Evolutionary conservation across 83 land plant genomes (phyloP).

Genomic region (Picea engelmannii): DNA sequence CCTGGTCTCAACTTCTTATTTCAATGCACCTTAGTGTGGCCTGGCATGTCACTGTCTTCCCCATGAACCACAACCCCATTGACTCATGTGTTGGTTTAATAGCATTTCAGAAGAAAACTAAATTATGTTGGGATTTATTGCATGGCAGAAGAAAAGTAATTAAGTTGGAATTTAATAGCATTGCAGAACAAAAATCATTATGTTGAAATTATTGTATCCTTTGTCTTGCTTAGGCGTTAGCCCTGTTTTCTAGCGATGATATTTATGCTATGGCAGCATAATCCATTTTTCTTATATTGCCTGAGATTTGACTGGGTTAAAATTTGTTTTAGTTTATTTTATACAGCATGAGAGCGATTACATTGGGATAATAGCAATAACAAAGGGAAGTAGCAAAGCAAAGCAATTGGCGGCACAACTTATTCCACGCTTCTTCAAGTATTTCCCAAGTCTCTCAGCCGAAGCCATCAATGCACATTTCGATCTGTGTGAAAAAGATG

Average conservation of each 20-base stretch:
- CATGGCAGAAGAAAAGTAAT: too few relatives aligned
- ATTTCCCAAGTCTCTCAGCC: constrained; percentile 63
- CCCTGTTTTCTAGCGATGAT: too few relatives aligned
- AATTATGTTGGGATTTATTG: too few relatives aligned
- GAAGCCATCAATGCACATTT: constrained; percentile 70
- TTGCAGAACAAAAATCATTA: neutral
- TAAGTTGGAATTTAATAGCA: too few relatives aligned
- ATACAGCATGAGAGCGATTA: constrained; percentile 83
- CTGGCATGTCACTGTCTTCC: too few relatives aligned
- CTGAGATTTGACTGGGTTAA: too few relatives aligned
- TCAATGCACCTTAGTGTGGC: too few relatives aligned
- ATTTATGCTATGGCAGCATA: neutral
- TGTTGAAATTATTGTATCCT: neutral
- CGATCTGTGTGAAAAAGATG: constrained; percentile 89
- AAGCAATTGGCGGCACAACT: constrained; percentile 99
- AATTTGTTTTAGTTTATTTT: constrained; percentile 12
- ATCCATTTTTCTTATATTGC: neutral
- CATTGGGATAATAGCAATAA: constrained; percentile 79
- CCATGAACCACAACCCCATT: too few relatives aligned
- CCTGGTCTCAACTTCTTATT: too few relatives aligned
- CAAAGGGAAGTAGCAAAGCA: constrained; percentile 72
- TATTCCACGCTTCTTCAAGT: constrained; percentile 93
- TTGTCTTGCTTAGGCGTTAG: neutral
- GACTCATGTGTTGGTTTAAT: too few relatives aligned
- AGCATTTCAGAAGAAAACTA: too few relatives aligned